A percentile compares a stretch with the other conserved stretches of the same genome.
Evolutionary conservation across 257 asterid species (phyloP).

Genomic region (Nicotiana tabacum): DNA sequence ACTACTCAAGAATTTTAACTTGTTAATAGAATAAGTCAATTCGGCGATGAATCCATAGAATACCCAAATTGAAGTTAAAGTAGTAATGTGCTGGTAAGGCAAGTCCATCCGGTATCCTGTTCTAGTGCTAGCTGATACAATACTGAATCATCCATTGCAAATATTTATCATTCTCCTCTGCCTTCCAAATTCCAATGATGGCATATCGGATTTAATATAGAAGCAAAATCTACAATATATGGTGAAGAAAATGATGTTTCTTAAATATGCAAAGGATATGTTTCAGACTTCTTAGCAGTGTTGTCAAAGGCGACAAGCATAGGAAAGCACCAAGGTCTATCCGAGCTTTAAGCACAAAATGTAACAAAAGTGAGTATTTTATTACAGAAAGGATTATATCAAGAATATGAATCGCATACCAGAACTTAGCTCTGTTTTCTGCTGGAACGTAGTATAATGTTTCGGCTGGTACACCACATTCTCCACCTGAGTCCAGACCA

Average conservation of each 20-base stretch:
- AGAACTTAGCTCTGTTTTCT: constrained; percentile 45
- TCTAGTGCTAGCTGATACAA: not conserved
- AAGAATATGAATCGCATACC: constrained; percentile 20
- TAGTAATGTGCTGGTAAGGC: not conserved
- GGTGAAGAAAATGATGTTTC: not conserved
- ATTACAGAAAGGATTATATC: not conserved
- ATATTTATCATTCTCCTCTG: not conserved
- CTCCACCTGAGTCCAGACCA: constrained; percentile 41
- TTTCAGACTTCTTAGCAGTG: not conserved
- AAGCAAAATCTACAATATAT: not conserved
- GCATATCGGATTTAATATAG: not conserved
- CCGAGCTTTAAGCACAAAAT: not conserved
- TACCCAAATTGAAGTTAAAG: not conserved
- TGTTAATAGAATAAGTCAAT: not conserved
- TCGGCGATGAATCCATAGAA: not conserved
- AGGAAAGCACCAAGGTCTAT: not conserved
- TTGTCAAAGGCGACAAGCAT: not conserved
- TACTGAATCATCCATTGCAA: not conserved
- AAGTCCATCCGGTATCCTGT: not conserved
- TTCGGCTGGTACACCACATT: constrained; percentile 52
- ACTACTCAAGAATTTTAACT: not conserved
- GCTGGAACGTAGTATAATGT: constrained; percentile 41
- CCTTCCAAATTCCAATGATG: not conserved
- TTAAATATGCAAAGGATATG: not conserved
- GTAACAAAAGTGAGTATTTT: not conserved